Conservation (phyloP, 495 filamentous ascomycete genomes). For the Aspergillus hancockii region DNA sequence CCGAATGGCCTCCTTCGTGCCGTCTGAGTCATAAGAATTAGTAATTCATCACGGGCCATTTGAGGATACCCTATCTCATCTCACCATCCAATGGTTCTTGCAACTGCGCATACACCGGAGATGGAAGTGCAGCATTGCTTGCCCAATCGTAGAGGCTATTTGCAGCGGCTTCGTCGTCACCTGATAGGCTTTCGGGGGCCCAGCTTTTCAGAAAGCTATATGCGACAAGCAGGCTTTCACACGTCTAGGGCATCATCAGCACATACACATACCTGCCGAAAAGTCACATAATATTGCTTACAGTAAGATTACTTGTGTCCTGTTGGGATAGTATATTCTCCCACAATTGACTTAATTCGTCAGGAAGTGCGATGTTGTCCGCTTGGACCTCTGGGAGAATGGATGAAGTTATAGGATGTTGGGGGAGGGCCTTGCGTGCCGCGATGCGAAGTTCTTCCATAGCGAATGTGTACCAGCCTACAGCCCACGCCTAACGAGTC, state of each 20-base stretch:
- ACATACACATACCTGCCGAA: neutral
- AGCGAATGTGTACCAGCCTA: neutral
- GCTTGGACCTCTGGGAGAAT: conserved; percentile 17
- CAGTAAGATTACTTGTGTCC: conserved; percentile 23
- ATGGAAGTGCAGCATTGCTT: conserved; percentile 34
- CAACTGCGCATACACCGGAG: conserved; percentile 31
- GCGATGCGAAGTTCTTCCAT: conserved; percentile 41
- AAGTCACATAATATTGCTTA: conserved; percentile 11
- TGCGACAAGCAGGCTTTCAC: conserved; percentile 34
- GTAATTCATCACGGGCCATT: neutral
- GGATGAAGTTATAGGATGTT: conserved; percentile 13
- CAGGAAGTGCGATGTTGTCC: conserved; percentile 10
- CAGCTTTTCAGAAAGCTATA: conserved; percentile 26
- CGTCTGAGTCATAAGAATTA: conserved; percentile 8
- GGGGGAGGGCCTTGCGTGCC: conserved; percentile 29
- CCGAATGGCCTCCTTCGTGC: conserved; percentile 22
- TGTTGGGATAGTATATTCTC: conserved; percentile 30
- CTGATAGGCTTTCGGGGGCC: conserved; percentile 18
- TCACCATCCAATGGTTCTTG: conserved; percentile 29
- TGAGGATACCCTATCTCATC: conserved; percentile 14
- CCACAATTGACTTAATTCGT: conserved; percentile 32
- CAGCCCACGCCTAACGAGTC: neutral
- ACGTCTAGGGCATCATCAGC: conserved; percentile 26
- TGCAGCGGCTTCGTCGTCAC: conserved; percentile 28
- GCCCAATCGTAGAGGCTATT: conserved; percentile 40